phyloP scores from a whole-genome alignment of 495 filamentous ascomycete genomes.

The Penicillium dipodomyicola region DNA sequence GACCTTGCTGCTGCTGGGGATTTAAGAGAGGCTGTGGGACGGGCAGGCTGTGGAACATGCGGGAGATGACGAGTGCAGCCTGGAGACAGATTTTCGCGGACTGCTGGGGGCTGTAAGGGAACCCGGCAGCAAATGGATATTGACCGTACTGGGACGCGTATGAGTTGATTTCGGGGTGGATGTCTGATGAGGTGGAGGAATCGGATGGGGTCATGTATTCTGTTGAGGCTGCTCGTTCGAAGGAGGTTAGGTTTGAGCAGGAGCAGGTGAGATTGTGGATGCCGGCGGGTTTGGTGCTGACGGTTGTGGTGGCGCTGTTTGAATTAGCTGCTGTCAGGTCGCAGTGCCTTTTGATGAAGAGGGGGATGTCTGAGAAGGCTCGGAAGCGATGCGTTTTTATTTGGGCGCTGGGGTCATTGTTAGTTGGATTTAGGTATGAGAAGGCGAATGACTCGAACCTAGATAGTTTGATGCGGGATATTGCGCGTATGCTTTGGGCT shows the following conservation, averaged over 20 bases:
- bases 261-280: conserved; percentile 36
- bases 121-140: conserved; percentile 35
- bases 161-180: conserved; percentile 32
- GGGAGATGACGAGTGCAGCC: conserved; percentile 51
- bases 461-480: conserved; percentile 57
- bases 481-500: conserved; percentile 51
- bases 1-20: conserved; percentile 24
- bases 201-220: conserved; percentile 41
- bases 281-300: conserved; percentile 30
- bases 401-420: conserved; percentile 45
- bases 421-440: not conserved
- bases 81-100: conserved; percentile 55
- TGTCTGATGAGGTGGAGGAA: conserved; percentile 39
- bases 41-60: conserved; percentile 50
- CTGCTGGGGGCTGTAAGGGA: conserved; percentile 53
- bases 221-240: conserved; percentile 34
- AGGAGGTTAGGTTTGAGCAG: conserved; percentile 34
- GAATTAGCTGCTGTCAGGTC: conserved; percentile 48
- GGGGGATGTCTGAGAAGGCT: conserved; percentile 59
- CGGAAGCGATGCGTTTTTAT: conserved; percentile 60
- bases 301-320: conserved; percentile 20
- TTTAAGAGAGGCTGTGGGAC: conserved; percentile 44
- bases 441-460: conserved; percentile 34
- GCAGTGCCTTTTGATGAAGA: conserved; percentile 59
- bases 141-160: conserved; percentile 28